A percentile compares a stretch with the other conserved stretches of the same genome.
Conservation (phyloP, 1,139 yeast species). For the Candida sojae region DNA sequence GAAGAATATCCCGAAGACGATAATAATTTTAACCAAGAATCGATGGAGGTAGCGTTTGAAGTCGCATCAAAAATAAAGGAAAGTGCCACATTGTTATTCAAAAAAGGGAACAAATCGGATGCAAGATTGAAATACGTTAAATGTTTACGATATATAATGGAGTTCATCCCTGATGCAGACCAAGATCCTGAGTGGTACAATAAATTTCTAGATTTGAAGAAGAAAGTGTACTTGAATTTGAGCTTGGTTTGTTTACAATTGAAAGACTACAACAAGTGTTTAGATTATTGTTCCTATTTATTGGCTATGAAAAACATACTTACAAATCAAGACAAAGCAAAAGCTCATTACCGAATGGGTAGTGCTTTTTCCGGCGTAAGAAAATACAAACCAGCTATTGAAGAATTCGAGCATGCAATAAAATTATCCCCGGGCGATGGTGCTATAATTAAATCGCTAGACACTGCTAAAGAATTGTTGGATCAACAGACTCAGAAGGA, state of each 20-base stretch:
- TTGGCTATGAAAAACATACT: constrained; percentile 45
- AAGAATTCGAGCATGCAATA: constrained; percentile 46
- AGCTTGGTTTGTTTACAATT: constrained; percentile 54
- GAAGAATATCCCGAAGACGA: constrained; percentile 82
- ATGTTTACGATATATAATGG: constrained; percentile 67
- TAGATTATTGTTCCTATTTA: constrained; percentile 55
- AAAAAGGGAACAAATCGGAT: constrained; percentile 48
- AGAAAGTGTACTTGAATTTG: constrained; percentile 61
- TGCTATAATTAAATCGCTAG: constrained; percentile 46
- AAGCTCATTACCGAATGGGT: constrained; percentile 65
- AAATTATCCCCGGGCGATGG: constrained; percentile 51
- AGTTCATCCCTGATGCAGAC: constrained; percentile 68
- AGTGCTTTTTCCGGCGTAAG: constrained; percentile 44
- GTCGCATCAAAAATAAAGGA: constrained; percentile 61
- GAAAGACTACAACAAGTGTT: constrained; percentile 44
- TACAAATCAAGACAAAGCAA: constrained; percentile 52
- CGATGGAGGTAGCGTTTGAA: constrained; percentile 51
- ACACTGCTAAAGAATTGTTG: constrained; percentile 36
- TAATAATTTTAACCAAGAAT: constrained; percentile 55
- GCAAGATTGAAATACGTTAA: constrained; percentile 65
- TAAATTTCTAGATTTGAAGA: constrained; percentile 57
- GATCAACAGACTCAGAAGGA: constrained; percentile 49
- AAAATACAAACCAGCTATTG: constrained; percentile 51
- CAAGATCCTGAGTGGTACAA: constrained; percentile 55
- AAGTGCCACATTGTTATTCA: constrained; percentile 63